These are phyloP conservation scores for Ustilago xerochloae DNA, from an alignment of 1,284 basidiomycete species.

Conservation along the genomic window DNA sequence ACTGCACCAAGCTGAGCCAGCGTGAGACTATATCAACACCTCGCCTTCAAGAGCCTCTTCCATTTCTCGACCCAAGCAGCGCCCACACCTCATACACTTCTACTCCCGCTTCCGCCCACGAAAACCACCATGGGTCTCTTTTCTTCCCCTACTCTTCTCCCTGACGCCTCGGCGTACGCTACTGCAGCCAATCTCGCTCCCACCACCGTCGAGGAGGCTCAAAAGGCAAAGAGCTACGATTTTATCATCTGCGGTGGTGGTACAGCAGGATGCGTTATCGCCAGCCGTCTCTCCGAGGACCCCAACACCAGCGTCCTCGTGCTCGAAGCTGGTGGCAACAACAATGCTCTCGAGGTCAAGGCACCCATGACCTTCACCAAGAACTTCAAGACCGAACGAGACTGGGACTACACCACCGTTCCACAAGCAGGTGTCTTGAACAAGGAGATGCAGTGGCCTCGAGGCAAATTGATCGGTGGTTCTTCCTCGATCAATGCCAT, in stretches of 20 bases:
- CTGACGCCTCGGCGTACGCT: conserved; percentile 38
- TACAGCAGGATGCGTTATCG: conserved; percentile 58
- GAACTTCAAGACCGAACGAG: conserved; percentile 50
- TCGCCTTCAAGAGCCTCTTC: background rate
- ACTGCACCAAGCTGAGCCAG: background rate
- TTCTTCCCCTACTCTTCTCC: conserved; percentile 25
- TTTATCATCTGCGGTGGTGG: conserved; percentile 58
- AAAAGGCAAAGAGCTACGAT: conserved; percentile 46
- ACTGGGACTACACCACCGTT: conserved; percentile 60
- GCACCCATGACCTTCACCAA: conserved; percentile 53
- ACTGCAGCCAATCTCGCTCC: conserved; percentile 39
- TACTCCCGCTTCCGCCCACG: background rate
- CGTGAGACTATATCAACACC: background rate
- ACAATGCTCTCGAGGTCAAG: conserved; percentile 49
- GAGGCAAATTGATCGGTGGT: conserved; percentile 66
- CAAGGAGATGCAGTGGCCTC: conserved; percentile 50
- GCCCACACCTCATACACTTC: background rate
- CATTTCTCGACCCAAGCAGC: background rate
- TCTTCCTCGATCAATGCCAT: conserved; percentile 70
- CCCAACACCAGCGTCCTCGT: conserved; percentile 52
- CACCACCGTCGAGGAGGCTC: conserved; percentile 31
- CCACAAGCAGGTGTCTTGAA: conserved; percentile 38
- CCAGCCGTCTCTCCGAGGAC: conserved; percentile 53
- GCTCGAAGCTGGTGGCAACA: conserved; percentile 56
- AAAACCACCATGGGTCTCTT: conserved; percentile 42